Evolutionary conservation across 352 stramenopile genomes (phyloP), one percentile per base, ranked within the genome.

Genomic region (Phytophthora melonis): DNA sequence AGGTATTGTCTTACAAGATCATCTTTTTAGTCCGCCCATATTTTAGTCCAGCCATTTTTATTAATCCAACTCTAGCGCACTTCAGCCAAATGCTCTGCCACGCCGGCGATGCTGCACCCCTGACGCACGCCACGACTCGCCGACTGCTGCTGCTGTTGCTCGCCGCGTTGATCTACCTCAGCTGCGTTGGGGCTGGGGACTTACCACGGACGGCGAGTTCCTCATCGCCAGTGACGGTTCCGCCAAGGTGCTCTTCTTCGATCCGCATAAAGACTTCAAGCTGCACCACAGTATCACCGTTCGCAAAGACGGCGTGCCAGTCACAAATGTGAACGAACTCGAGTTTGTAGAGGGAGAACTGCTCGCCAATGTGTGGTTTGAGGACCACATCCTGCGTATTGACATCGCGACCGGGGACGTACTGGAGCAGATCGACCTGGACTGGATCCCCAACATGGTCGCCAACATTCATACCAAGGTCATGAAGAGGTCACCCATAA

Each of bases 201-300:
- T 97, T 66, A 93, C 90, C 3, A 94, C 86, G 13, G 89, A 97
- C 66, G 88, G 87, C 9, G 63, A 85, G 58, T 83, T 89, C 49
- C 77, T 97, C 16, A 93, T 97, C 54, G 89, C 93, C 13, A 97
- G 90, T 68, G 92, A 97, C 76, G 91, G 92, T 19, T 96, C 87
- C 8, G 64, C 86, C 23, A 83, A 68, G 16, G 79, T 97, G 58
- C 79, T 84, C 69, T 97, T 97, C 77, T 93, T 86, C 64, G 89
- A 97, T 63, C 89, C 88, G 13, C 57, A 41, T 13, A 62, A 81
- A 16, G 75, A 81, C 8, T 93, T 95, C 58, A 72, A 79, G 55
- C 75, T 83, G 52, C 74, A 90, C 52, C 86, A 84, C 27, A 72
- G 43, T 19, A 90, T 96, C 59, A 80, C 72, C 19, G 88, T 96